phyloP scores from a whole-genome alignment of 2,329 filamentous ascomycete genomes.

The Chrysosporium keratinophilum region DNA sequence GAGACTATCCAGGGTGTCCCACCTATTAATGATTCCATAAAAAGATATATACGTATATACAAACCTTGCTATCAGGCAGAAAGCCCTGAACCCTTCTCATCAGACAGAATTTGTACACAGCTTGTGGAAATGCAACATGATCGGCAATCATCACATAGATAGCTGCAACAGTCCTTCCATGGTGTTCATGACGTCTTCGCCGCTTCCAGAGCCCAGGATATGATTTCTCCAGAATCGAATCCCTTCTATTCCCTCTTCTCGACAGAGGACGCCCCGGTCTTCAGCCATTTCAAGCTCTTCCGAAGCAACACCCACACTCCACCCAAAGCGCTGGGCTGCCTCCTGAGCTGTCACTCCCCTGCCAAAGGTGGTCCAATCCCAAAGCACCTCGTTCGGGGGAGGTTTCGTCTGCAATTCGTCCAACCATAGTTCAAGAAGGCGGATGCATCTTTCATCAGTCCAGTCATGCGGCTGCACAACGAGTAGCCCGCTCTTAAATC shows the following conservation, averaged over 20 bases:
- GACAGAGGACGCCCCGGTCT: constrained; percentile 73
- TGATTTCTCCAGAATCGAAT: constrained; percentile 87
- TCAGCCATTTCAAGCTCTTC: constrained; percentile 98
- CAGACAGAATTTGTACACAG: too few species aligned
- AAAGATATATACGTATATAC: background rate
- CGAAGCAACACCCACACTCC: constrained; percentile 91
- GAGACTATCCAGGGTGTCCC: too few species aligned
- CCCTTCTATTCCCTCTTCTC: constrained; percentile 85
- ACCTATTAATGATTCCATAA: too few species aligned
- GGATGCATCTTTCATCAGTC: constrained; percentile 82
- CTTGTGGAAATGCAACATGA: too few species aligned
- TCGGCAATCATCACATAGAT: too few species aligned
- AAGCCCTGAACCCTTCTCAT: too few species aligned
- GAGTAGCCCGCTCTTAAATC: constrained; percentile 87
- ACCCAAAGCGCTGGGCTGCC: constrained; percentile 78
- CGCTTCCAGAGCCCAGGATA: background rate
- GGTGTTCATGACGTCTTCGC: background rate
- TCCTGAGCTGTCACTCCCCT: constrained; percentile 83
- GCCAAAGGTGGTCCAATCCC: constrained; percentile 71
- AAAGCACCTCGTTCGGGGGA: constrained; percentile 54
- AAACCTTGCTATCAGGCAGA: background rate
- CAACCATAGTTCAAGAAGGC: constrained; percentile 65
- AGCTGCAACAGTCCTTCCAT: too few species aligned
- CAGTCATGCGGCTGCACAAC: constrained; percentile 83
- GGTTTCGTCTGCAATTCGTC: constrained; percentile 58